Conservation (phyloP, 495 filamentous ascomycete genomes). For the Penicillium pancosmium region DNA sequence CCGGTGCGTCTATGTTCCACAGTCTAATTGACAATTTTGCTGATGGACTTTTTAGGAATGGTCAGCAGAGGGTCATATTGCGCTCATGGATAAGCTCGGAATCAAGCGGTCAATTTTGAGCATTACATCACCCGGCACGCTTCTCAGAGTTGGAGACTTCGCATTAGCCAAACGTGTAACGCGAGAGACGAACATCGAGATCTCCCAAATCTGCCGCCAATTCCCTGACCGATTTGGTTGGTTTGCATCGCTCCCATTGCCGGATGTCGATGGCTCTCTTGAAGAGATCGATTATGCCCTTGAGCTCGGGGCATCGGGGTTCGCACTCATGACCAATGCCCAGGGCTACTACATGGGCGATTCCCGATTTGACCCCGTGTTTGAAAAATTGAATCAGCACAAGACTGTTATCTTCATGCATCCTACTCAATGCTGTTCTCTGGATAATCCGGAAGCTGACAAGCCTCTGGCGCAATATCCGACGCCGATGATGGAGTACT, state of each 20-base stretch:
- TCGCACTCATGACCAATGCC: constrained; percentile 9
- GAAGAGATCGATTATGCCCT: constrained; percentile 10
- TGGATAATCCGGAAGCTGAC: constrained; percentile 2
- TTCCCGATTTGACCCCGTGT: constrained; percentile 6
- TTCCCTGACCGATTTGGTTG: constrained; percentile 3
- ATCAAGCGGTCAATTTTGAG: constrained; percentile 8
- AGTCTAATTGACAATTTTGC: background rate
- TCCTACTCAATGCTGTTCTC: constrained; percentile 7
- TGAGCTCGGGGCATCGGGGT: constrained; percentile 4
- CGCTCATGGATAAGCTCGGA: constrained; percentile 9
- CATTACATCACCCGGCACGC: constrained; percentile 7
- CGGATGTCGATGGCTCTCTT: constrained; percentile 7
- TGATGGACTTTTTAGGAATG: background rate
- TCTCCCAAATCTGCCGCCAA: background rate
- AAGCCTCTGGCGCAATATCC: constrained; percentile 8
- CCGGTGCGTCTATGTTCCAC: background rate
- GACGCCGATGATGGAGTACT: constrained; percentile 6
- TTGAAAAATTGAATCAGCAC: constrained; percentile 5
- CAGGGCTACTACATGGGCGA: constrained; percentile 8
- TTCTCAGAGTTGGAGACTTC: constrained; percentile 6
- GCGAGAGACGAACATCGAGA: background rate
- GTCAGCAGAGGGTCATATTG: constrained; percentile 4
- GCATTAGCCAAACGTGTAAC: background rate
- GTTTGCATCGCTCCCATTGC: constrained; percentile 7
- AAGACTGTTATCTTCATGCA: constrained; percentile 9